Percentiles rank a stretch among this genome's conserved stretches.
Conservation (phyloP, 208 protist genomes). For the Angomonas desouzai region DNA sequence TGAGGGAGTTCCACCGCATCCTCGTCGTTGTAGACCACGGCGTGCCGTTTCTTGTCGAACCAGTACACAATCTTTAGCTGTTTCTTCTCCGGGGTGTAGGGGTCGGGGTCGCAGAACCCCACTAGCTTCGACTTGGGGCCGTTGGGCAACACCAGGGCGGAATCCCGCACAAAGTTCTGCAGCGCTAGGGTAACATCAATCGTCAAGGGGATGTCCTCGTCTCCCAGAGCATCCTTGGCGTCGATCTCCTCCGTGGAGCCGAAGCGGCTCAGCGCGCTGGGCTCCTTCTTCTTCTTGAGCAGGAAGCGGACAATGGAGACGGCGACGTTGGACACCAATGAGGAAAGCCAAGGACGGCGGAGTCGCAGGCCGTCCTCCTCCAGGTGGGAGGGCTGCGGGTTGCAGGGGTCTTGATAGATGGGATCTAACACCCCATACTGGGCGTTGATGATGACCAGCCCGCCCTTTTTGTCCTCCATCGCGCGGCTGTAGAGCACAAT, state of each 20-base stretch:
- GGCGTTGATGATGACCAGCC: conserved; percentile 84
- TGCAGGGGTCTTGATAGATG: conserved; percentile 38
- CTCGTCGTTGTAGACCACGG: conserved; percentile 62
- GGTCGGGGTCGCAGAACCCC: conserved; percentile 86
- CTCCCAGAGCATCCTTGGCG: conserved; percentile 22
- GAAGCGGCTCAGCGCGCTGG: background rate
- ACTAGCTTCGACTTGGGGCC: conserved; percentile 69
- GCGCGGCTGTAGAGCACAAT: conserved; percentile 41
- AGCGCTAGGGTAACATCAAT: conserved; percentile 86
- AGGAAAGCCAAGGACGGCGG: conserved; percentile 7
- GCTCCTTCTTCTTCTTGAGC: background rate
- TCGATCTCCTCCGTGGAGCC: conserved; percentile 10
- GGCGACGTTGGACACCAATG: conserved; percentile 3
- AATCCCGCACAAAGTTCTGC: conserved; percentile 82
- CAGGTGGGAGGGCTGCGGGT: background rate
- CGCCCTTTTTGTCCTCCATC: conserved; percentile 58
- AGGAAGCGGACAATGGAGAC: conserved; percentile 2
- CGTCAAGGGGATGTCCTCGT: conserved; percentile 39
- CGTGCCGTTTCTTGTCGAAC: conserved; percentile 75
- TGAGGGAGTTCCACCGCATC: conserved; percentile 69
- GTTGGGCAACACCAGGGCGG: conserved; percentile 58
- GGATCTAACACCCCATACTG: conserved; percentile 80
- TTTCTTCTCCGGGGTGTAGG: conserved; percentile 80
- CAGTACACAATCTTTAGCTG: conserved; percentile 82
- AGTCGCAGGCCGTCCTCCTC: conserved; percentile 3